Evolutionary conservation across 805 yeast genomes (phyloP).

Genomic region (Maudiozyma serrabonitensis): DNA sequence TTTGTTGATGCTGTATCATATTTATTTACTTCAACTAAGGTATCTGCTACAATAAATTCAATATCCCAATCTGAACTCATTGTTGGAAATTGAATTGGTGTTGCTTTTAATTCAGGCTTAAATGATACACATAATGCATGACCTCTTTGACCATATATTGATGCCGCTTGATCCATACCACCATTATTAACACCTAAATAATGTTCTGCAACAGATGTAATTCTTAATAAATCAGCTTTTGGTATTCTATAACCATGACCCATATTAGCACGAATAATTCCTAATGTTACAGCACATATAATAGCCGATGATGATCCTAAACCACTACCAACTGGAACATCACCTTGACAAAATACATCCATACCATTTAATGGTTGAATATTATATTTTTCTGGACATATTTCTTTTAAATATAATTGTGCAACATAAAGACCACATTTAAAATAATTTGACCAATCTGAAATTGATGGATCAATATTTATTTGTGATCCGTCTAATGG

Average conservation of each 20-base stretch:
- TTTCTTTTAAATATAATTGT: constrained; percentile 34
- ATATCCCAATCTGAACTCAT: constrained; percentile 33
- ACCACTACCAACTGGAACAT: constrained; percentile 66
- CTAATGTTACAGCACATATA: constrained; percentile 54
- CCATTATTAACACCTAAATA: constrained; percentile 68
- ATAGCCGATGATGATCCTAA: constrained; percentile 65
- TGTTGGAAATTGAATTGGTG: constrained; percentile 45
- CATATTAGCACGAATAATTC: constrained; percentile 45
- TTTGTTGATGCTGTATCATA: constrained; percentile 60
- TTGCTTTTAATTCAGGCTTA: constrained; percentile 46
- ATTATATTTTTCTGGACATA: constrained; percentile 20
- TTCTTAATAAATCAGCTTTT: constrained; percentile 44
- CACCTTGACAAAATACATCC: constrained; percentile 48
- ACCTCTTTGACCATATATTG: constrained; percentile 49
- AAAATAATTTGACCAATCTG: constrained; percentile 59
- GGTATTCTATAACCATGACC: constrained; percentile 29
- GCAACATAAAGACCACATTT: constrained; percentile 58
- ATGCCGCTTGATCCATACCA: constrained; percentile 75
- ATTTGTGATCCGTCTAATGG: constrained; percentile 34
- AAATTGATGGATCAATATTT: constrained; percentile 39
- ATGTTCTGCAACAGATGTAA: constrained; percentile 60
- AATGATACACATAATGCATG: constrained; percentile 55
- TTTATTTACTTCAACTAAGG: constrained; percentile 54
- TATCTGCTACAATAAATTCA: constrained; percentile 53
- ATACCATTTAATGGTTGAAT: constrained; percentile 36